Conservation (phyloP, 768 basidiomycete genomes). For the Russula dissimulans region DNA sequence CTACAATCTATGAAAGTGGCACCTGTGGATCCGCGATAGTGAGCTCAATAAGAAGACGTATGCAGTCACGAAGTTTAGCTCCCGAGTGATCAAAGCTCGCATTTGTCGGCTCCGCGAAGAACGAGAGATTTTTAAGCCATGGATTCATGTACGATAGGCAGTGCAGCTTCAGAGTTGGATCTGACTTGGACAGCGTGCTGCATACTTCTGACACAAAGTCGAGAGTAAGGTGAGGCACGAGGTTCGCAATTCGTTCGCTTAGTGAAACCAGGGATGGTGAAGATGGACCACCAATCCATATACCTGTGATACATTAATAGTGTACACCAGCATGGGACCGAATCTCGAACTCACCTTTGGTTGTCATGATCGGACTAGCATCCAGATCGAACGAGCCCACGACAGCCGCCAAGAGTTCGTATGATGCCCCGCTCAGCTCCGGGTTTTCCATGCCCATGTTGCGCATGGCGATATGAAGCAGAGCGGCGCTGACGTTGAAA, state of each 20-base stretch:
- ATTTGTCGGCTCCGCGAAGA: slow-evolving; percentile 61
- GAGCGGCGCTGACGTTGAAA: slow-evolving; percentile 75
- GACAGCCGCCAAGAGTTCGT: slow-evolving; percentile 69
- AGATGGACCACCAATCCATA: slow-evolving; percentile 47
- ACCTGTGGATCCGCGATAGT: slow-evolving; percentile 70
- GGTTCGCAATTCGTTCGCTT: slow-evolving; percentile 63
- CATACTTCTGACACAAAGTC: slow-evolving; percentile 87
- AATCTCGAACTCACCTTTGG: slow-evolving; percentile 43
- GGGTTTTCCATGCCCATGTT: slow-evolving; percentile 69
- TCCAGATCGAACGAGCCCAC: slow-evolving; percentile 73
- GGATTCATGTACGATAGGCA: slow-evolving; percentile 79
- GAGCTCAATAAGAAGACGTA: slow-evolving; percentile 69
- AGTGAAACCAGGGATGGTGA: slow-evolving; percentile 48
- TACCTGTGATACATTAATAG: slow-evolving; percentile 5
- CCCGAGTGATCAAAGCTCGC: slow-evolving; percentile 63
- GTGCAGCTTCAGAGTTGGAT: slow-evolving; percentile 47
- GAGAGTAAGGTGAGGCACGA: slow-evolving; percentile 74
- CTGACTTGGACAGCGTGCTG: slow-evolving; percentile 46
- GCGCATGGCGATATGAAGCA: slow-evolving; percentile 80
- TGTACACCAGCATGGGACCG: not conserved
- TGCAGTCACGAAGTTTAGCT: slow-evolving; percentile 67
- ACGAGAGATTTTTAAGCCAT: slow-evolving; percentile 76
- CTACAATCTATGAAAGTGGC: slow-evolving; percentile 8
- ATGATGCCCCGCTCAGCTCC: slow-evolving; percentile 68
- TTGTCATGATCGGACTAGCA: slow-evolving; percentile 57